Conservation (phyloP, 495 filamentous ascomycete genomes). For the Hypoxylon crocopeplum region DNA sequence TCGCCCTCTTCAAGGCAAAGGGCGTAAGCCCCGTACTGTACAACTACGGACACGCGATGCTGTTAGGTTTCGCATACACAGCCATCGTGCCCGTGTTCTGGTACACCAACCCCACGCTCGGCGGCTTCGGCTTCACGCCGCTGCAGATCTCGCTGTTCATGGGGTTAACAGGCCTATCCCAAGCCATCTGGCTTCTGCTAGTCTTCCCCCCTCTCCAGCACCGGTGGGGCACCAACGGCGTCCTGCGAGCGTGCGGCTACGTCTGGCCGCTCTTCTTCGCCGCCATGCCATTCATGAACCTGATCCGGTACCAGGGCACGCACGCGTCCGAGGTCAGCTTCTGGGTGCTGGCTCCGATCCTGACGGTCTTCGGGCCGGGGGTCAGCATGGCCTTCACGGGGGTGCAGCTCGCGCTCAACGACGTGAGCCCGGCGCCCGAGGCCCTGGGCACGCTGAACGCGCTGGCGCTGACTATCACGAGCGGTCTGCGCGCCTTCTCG, state of each 20-base stretch:
- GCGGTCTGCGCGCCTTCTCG: slow-evolving; percentile 61
- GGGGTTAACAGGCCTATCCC: slow-evolving; percentile 62
- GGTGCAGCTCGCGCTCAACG: slow-evolving; percentile 72
- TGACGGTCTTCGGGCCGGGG: slow-evolving; percentile 58
- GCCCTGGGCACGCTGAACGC: slow-evolving; percentile 71
- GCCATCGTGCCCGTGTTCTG: slow-evolving; percentile 69
- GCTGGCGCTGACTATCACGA: slow-evolving; percentile 61
- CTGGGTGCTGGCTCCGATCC: slow-evolving; percentile 57
- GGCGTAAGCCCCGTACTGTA: slow-evolving; percentile 68
- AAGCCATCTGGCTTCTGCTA: slow-evolving; percentile 69
- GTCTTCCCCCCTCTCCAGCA: slow-evolving; percentile 67
- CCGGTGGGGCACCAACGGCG: slow-evolving; percentile 64
- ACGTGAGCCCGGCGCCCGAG: slow-evolving; percentile 64
- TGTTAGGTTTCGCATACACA: slow-evolving; percentile 69
- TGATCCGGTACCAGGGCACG: slow-evolving; percentile 53
- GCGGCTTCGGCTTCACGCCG: slow-evolving; percentile 67
- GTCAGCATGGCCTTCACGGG: slow-evolving; percentile 74
- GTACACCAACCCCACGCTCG: slow-evolving; percentile 60
- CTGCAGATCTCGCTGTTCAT: slow-evolving; percentile 66
- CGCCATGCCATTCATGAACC: slow-evolving; percentile 56
- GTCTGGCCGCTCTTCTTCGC: slow-evolving; percentile 67
- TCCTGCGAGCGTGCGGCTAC: slow-evolving; percentile 59
- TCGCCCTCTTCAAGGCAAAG: slow-evolving; percentile 63
- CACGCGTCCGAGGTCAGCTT: slow-evolving; percentile 48
- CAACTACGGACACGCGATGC: slow-evolving; percentile 65